Base-by-base conservation (phyloP, 495 filamentous ascomycete genomes). In the Ascodesmis nigricans region DNA sequence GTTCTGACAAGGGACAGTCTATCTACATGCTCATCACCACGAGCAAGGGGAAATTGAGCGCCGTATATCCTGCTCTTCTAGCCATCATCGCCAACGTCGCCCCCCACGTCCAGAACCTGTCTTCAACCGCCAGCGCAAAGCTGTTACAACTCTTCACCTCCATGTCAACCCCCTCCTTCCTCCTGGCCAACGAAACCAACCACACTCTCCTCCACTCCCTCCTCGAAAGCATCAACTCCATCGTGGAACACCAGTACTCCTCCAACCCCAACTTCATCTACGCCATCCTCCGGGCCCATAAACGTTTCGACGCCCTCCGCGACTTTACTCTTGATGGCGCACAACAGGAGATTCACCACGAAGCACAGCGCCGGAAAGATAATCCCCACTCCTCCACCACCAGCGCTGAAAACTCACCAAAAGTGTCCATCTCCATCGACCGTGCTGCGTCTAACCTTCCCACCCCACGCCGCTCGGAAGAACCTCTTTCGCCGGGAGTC, bases 161-260 rank as follows among this genome's bases (percentile, higher is more conserved):
- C 1, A 91, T 95, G 80, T 91, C 87, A 4, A 76, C 87, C 0
- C 90, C 90, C 1, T 76, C 71, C 17, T 99, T 95, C 54, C 58
- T 99, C n/a, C 58, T 99, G 14, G 78, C 81, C 3, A 99, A 95
- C 47, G 90, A 99, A 39, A 78, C 66, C 9, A 99, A 99, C 39
- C 78, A 99, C 39, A 55, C 58, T 21, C 66, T 93, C 18, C 60
- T 99, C 17, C 65, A 68, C 13, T 82, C 83, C 0, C 55, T 99
- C 21, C 62, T 99, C 8, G 81, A 91, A 50, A 78, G 80, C 2
- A 73, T 99, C 50, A 95, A 91, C 49, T 67, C 82, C 2, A 75
- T 93, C 19, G 61, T 95, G 22, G 87, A 99, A 58, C 78, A 93
- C 53, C 75, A 92, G 50, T 91, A 82, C 45, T 64, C 59, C 21